Conservation (phyloP, 192 early-diverging fungal species). For the Entophlyctis helioformis region DNA sequence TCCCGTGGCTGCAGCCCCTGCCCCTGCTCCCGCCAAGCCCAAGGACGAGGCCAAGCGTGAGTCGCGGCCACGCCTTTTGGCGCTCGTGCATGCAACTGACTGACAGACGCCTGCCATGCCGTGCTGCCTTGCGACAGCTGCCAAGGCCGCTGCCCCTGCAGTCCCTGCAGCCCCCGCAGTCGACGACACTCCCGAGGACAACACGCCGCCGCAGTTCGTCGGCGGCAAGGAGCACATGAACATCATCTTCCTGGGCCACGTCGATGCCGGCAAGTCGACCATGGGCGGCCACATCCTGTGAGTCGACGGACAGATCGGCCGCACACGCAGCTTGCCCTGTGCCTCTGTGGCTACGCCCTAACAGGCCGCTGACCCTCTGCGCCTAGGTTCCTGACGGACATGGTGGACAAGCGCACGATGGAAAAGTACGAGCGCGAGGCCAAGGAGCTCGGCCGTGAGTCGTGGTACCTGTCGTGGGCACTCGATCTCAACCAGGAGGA, state of each 20-base stretch:
- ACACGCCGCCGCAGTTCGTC: conserved; percentile 7
- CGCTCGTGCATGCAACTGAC: not conserved
- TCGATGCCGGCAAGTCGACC: conserved; percentile 92
- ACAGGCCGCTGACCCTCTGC: too few species aligned
- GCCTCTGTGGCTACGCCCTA: not conserved
- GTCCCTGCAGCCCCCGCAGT: conserved; percentile 25
- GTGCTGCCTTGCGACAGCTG: conserved; percentile 15
- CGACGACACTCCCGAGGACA: conserved; percentile 15
- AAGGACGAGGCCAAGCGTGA: too few species aligned
- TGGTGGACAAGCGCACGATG: conserved; percentile 99
- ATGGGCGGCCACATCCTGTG: conserved; percentile 96
- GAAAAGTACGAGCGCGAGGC: conserved; percentile 99
- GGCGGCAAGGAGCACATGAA: conserved; percentile 83
- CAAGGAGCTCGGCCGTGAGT: conserved; percentile 91
- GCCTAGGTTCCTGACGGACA: conserved; percentile 76
- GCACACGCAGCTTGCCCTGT: too few species aligned
- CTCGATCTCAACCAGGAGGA: conserved; percentile 96
- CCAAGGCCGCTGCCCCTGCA: conserved; percentile 4
- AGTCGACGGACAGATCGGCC: conserved; percentile 19
- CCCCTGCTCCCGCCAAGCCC: not conserved
- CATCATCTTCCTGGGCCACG: conserved; percentile 98
- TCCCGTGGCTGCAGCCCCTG: not conserved
- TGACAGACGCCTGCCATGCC: conserved; percentile 27
- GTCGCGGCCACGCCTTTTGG: too few species aligned
- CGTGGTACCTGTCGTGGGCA: conserved; percentile 98